Evolutionary conservation across 805 yeast species (phyloP).

Genomic region (Cyberlindnera saturnus): DNA sequence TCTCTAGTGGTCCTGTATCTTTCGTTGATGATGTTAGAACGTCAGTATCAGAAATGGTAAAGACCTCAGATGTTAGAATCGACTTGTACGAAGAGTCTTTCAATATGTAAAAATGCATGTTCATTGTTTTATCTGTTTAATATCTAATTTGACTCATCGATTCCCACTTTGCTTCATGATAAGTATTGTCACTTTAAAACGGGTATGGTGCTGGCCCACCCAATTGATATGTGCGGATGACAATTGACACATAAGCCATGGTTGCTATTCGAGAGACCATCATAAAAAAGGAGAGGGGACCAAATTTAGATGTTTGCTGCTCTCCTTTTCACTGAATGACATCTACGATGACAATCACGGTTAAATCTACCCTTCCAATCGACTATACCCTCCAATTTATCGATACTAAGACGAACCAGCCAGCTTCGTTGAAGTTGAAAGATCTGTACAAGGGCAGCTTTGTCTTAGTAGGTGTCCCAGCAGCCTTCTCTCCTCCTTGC

Average conservation of each 20-base stretch:
- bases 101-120: conserved; percentile 7
- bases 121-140: not conserved
- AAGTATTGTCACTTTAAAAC: too few relatives aligned
- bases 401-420: conserved; percentile 19
- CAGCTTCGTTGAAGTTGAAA: conserved; percentile 23
- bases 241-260: not conserved
- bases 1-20: conserved; percentile 59
- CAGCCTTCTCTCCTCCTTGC: conserved; percentile 84
- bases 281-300: not conserved
- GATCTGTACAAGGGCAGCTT: conserved; percentile 23
- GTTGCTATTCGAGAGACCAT: not conserved
- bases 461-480: conserved; percentile 71
- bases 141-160: not conserved
- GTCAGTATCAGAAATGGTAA: conserved; percentile 37
- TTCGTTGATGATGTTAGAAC: conserved; percentile 53
- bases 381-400: conserved; percentile 27
- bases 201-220: too few relatives aligned
- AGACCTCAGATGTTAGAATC: conserved; percentile 22
- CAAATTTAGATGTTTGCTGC: not conserved
- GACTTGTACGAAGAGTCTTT: conserved; percentile 29
- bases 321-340: not conserved
- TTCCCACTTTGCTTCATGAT: too few relatives aligned
- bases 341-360: conserved; percentile 4
- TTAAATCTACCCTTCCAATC: conserved; percentile 7
- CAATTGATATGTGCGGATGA: not conserved